Evolutionary conservation across 805 yeast genomes (phyloP).

Genomic region (Wickerhamomyces chambardii): DNA sequence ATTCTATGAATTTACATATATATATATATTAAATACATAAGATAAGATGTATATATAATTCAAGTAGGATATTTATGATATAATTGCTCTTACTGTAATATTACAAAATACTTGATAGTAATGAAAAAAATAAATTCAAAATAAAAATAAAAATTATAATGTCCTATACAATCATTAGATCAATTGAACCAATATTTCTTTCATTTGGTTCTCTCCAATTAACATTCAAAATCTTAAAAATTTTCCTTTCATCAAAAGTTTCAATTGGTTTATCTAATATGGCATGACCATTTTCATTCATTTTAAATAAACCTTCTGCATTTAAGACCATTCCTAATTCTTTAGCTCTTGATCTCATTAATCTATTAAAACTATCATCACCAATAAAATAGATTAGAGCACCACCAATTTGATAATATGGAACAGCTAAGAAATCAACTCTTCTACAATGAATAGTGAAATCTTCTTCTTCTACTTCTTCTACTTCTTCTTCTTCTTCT

Average conservation of each 20-base stretch:
- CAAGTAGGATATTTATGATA: no score
- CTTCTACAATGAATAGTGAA: slow-evolving; percentile 42
- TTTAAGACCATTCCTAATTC: slow-evolving; percentile 28
- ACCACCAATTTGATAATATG: slow-evolving; percentile 36
- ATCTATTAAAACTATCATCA: slow-evolving; percentile 40
- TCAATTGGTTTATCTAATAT: slow-evolving; percentile 25
- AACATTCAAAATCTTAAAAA: slow-evolving; percentile 35
- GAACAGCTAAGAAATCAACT: slow-evolving; percentile 40
- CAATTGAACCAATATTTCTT: slow-evolving; percentile 16
- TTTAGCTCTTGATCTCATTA: slow-evolving; percentile 32
- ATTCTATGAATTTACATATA: no score
- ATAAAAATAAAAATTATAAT: no score
- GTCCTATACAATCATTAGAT: no score
- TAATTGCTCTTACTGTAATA: no score
- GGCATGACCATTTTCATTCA: no score
- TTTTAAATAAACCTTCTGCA: slow-evolving; percentile 32
- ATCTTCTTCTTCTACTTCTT: no score
- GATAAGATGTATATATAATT: no score
- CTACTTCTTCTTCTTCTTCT: no score
- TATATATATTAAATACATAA: no score
- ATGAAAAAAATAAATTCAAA: no score
- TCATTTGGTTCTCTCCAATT: slow-evolving; percentile 18
- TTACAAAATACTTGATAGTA: no score
- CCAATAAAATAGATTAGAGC: slow-evolving; percentile 46
- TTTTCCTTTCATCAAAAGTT: slow-evolving; percentile 31